A percentile compares a stretch with the other conserved stretches of the same genome.
These are phyloP conservation scores for Trichoderma gamsii DNA, from an alignment of 495 filamentous ascomycete species.

Conservation along the genomic window DNA sequence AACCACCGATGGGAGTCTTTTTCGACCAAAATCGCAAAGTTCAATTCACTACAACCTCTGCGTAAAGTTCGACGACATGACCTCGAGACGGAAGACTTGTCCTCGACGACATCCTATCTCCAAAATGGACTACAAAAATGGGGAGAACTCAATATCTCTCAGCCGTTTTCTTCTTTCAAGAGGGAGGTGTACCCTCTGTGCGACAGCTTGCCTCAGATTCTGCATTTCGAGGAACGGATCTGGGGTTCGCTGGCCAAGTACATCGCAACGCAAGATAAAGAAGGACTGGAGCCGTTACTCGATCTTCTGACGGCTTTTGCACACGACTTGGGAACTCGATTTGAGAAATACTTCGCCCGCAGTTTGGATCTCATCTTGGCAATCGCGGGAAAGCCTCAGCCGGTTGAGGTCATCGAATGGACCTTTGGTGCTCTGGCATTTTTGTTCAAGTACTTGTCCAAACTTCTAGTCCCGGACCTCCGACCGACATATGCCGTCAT, in stretches of 20 bases:
- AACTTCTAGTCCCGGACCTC: slow-evolving; percentile 76
- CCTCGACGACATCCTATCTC: slow-evolving; percentile 70
- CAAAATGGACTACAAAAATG: slow-evolving; percentile 76
- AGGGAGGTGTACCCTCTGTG: slow-evolving; percentile 67
- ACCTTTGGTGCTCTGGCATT: slow-evolving; percentile 91
- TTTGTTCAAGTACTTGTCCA: slow-evolving; percentile 92
- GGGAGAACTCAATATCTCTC: slow-evolving; percentile 82
- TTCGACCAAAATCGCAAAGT: slow-evolving; percentile 83
- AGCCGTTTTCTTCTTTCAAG: slow-evolving; percentile 67
- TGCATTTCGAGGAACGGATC: slow-evolving; percentile 80
- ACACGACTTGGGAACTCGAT: slow-evolving; percentile 79
- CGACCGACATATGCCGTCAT: slow-evolving; percentile 76
- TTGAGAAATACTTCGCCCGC: slow-evolving; percentile 69
- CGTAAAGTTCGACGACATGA: slow-evolving; percentile 77
- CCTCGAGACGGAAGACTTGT: slow-evolving; percentile 67
- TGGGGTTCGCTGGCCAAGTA: slow-evolving; percentile 70
- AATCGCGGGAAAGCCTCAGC: slow-evolving; percentile 42
- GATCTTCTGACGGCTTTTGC: slow-evolving; percentile 83
- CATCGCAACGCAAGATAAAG: slow-evolving; percentile 66
- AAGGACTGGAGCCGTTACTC: slow-evolving; percentile 78
- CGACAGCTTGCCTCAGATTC: slow-evolving; percentile 83
- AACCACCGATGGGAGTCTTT: slow-evolving; percentile 89
- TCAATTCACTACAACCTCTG: slow-evolving; percentile 81
- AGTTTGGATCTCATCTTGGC: slow-evolving; percentile 60
- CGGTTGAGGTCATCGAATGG: slow-evolving; percentile 86